Evolutionary conservation across 257 asterid species (phyloP), one percentile per base, ranked within the genome.

Genomic region (Paraleonurus japonicus): DNA sequence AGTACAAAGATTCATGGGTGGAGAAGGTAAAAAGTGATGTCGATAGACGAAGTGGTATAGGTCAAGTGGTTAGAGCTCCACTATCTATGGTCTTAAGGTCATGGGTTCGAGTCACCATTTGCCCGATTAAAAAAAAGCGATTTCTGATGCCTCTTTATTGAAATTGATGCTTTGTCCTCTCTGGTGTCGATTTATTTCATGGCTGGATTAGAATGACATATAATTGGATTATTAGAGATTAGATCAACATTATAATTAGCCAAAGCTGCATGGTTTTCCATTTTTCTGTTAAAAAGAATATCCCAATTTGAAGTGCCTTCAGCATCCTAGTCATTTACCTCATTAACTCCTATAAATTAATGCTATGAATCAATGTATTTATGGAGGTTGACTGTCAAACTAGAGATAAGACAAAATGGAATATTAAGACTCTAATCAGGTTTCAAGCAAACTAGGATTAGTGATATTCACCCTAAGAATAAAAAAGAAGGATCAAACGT

Each of bases 1-100:
- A 92, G 85, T 92, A 89, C 82, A 92, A 90, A 80, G 98, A 92
- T 81, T 87, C 98, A 63, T 92, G 98, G 98, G 98, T 92, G 79
- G 98, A 92, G 83, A 92, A 92, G 98, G 98, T 88, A 73, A 70
- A 61, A 67, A 19, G 47, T 30, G 64, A 64, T 58, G 55, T 51
- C n/a, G n/a, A n/a, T n/a, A n/a, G n/a, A n/a, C n/a, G n/a, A n/a
- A n/a, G n/a, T n/a, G n/a, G n/a, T n/a, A n/a, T n/a, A n/a, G n/a
- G n/a, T n/a, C n/a, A n/a, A n/a, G n/a, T n/a, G n/a, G n/a, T n/a
- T n/a, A n/a, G n/a, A n/a, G n/a, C n/a, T n/a, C n/a, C n/a, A n/a
- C n/a, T n/a, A n/a, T n/a, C n/a, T n/a, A n/a, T n/a, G n/a, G n/a
- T n/a, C n/a, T n/a, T n/a, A n/a, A n/a, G n/a, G n/a, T n/a, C n/a